Percentiles rank a stretch among this genome's conserved stretches.
Conservation (phyloP, 1,284 basidiomycete species). For the Leccinum glutinopallens region DNA sequence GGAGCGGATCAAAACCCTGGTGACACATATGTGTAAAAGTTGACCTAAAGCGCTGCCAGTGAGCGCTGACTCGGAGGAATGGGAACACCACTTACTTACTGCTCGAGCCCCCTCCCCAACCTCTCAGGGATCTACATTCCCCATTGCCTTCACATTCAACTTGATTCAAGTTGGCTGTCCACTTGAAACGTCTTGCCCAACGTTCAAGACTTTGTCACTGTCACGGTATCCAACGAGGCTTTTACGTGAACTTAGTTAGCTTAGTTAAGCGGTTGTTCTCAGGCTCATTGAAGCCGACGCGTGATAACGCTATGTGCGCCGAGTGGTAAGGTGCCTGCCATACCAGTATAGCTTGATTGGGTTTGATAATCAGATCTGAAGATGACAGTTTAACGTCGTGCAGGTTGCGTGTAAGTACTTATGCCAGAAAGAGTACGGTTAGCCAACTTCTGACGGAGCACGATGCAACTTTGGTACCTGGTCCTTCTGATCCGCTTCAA, state of each 20-base stretch:
- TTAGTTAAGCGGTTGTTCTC: too few species aligned
- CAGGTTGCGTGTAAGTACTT: neutral
- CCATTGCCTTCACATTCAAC: neutral
- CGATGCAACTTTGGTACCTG: neutral
- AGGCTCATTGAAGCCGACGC: too few species aligned
- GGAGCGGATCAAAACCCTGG: neutral
- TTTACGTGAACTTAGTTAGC: neutral
- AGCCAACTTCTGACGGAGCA: neutral
- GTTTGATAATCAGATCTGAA: neutral
- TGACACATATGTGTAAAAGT: neutral
- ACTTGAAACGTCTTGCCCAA: too few species aligned
- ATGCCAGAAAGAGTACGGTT: neutral
- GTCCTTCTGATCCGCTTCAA: neutral
- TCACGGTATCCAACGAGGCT: neutral
- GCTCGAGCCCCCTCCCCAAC: neutral
- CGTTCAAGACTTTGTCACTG: too few species aligned
- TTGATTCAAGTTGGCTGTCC: neutral
- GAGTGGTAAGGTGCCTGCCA: too few species aligned
- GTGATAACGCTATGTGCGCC: too few species aligned
- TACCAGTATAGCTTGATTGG: neutral
- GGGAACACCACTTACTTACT: neutral
- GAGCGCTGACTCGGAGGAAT: too few species aligned
- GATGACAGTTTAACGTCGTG: neutral
- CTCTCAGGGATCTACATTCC: neutral
- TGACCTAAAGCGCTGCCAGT: neutral